Conservation (phyloP, 129 eudicot genomes). For the Cynara cardunculus region DNA sequence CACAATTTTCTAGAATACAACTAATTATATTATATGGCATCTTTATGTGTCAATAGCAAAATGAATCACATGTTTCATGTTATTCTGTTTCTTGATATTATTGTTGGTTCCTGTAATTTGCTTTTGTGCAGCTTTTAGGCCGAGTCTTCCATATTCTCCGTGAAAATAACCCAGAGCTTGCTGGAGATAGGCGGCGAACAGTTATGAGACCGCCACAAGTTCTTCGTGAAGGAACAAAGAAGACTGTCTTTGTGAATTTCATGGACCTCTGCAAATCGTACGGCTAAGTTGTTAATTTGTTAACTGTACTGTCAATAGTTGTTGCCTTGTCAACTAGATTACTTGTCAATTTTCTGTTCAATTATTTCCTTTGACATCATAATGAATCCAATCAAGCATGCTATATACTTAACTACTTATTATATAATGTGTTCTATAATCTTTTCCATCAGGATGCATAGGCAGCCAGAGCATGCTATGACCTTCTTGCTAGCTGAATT, state of each 20-base stretch:
- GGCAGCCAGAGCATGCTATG: constrained; percentile 68
- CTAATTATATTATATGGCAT: background rate
- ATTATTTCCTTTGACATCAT: background rate
- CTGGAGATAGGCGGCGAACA: constrained; percentile 42
- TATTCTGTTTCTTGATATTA: background rate
- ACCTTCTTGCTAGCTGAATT: constrained; percentile 53
- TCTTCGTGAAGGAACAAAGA: constrained; percentile 59
- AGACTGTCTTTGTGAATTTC: constrained; percentile 53
- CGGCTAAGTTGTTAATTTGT: background rate
- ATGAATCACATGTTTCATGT: background rate
- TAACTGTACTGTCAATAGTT: background rate
- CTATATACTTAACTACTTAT: background rate
- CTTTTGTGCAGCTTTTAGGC: constrained; percentile 35
- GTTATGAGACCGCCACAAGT: constrained; percentile 66
- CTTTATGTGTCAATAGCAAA: background rate
- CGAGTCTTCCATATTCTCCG: constrained; percentile 52
- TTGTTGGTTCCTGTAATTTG: background rate
- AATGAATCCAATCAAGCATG: background rate
- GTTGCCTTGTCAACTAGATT: background rate
- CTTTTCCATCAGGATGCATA: constrained; percentile 38
- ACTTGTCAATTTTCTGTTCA: background rate
- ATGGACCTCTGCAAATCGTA: constrained; percentile 58
- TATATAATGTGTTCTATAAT: background rate
- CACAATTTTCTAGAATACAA: background rate
- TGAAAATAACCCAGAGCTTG: constrained; percentile 59